phyloP scores from a whole-genome alignment of 2,329 filamentous ascomycete genomes.

The Onygenales sp. region DNA sequence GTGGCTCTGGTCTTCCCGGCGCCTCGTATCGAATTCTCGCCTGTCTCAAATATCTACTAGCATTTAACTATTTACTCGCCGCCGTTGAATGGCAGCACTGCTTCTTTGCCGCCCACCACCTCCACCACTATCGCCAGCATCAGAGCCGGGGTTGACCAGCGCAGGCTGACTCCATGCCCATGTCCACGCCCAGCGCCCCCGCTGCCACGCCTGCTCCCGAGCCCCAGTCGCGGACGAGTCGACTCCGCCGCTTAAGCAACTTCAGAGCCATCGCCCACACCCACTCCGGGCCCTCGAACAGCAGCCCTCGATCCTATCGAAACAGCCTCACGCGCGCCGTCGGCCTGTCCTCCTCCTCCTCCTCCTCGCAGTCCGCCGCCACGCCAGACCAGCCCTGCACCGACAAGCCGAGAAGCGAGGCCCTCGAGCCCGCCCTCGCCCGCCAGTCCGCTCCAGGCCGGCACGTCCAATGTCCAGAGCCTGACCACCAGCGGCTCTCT shows the following conservation, averaged over 20 bases:
- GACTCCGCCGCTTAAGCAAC: slow-evolving; percentile 32
- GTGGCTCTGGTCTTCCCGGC: too few species aligned
- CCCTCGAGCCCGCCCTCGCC: slow-evolving; percentile 13
- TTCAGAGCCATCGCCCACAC: slow-evolving; percentile 29
- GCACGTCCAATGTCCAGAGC: slow-evolving; percentile 20
- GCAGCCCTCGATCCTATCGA: slow-evolving; percentile 21
- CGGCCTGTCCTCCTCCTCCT: slow-evolving; percentile 23
- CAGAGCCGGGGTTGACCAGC: neutral
- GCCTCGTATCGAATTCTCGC: too few species aligned
- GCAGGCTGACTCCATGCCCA: neutral
- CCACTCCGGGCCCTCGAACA: slow-evolving; percentile 15
- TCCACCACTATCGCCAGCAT: too few species aligned
- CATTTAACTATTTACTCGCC: too few species aligned
- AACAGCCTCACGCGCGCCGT: slow-evolving; percentile 29
- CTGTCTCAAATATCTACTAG: too few species aligned
- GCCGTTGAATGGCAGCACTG: too few species aligned
- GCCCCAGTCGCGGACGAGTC: slow-evolving; percentile 21
- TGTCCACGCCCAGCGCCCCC: neutral
- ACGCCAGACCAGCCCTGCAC: slow-evolving; percentile 1
- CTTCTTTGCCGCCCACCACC: too few species aligned
- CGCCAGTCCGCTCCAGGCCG: slow-evolving; percentile 10
- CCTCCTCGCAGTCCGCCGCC: slow-evolving; percentile 3
- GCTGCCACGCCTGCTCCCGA: neutral
- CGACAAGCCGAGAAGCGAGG: slow-evolving; percentile 13
- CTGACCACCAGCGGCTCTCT: slow-evolving; percentile 13